A percentile compares a stretch with the other conserved stretches of the same genome.
phyloP scores from a whole-genome alignment of 208 protist genomes.

The Crithidia brevicula region DNA sequence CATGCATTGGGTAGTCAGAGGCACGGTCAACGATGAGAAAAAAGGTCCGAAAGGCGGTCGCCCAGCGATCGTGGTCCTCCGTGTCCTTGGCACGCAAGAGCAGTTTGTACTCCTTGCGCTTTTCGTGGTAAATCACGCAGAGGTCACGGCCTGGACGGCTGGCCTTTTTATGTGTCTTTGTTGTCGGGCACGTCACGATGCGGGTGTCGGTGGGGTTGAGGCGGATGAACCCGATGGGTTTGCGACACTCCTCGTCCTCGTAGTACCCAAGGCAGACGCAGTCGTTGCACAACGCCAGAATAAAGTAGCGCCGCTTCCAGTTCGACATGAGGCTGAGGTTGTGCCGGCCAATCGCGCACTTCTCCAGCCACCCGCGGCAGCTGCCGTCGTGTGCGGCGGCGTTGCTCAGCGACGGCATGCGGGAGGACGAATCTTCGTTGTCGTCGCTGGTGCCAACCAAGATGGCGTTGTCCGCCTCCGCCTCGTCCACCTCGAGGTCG shows the following conservation, averaged over 20 bases:
- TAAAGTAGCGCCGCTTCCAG: conserved; percentile 67
- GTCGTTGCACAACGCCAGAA: conserved; percentile 45
- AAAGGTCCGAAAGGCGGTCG: conserved; percentile 26
- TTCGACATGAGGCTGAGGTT: conserved; percentile 45
- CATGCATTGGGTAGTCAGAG: conserved; percentile 14
- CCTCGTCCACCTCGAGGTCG: conserved; percentile 14
- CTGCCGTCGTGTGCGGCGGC: not conserved
- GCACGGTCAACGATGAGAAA: conserved; percentile 26
- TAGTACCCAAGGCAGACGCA: conserved; percentile 57
- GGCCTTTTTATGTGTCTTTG: conserved; percentile 63
- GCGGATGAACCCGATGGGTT: conserved; percentile 47
- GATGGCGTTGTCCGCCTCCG: conserved; percentile 7
- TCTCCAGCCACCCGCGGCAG: conserved; percentile 69
- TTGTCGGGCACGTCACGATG: conserved; percentile 55
- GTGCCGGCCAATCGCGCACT: conserved; percentile 58
- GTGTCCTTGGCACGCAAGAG: conserved; percentile 42
- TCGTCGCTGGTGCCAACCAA: not conserved
- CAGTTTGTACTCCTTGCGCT: conserved; percentile 59
- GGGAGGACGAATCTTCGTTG: not conserved
- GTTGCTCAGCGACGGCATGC: conserved; percentile 1
- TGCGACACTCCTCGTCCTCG: conserved; percentile 55
- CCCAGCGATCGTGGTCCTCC: conserved; percentile 49
- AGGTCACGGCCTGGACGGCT: conserved; percentile 51
- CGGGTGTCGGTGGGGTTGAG: conserved; percentile 49
- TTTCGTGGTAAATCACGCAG: conserved; percentile 59